Conservation (phyloP, 306 rosid genomes). For the Cucumis cinereus region DNA sequence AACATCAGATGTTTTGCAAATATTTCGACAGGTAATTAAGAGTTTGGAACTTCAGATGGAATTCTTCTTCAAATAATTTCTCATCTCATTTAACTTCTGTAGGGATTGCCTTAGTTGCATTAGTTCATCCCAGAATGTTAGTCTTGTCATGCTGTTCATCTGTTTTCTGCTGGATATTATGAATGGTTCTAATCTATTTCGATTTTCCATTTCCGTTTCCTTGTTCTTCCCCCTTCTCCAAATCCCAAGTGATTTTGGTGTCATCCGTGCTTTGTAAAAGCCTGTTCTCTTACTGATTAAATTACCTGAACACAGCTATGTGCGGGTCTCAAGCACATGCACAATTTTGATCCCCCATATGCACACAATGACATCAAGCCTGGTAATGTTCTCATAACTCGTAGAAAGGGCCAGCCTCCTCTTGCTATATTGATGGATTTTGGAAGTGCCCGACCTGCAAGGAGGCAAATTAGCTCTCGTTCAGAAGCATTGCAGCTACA, state of each 20-base stretch:
- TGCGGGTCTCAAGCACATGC: constrained; percentile 97
- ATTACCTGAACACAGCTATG: constrained; percentile 59
- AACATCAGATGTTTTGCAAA: constrained; percentile 77
- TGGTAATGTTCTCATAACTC: constrained; percentile 83
- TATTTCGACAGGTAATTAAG: constrained; percentile 71
- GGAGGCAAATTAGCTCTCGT: constrained; percentile 65
- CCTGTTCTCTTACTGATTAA: background rate
- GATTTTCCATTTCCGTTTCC: background rate
- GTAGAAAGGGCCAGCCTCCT: constrained; percentile 63
- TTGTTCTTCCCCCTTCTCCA: background rate
- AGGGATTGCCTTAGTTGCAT: background rate
- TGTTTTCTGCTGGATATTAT: background rate
- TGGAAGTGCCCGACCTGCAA: constrained; percentile 90
- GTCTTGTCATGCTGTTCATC: background rate
- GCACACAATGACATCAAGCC: constrained; percentile 97
- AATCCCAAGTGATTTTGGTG: background rate
- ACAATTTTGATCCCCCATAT: constrained; percentile 80
- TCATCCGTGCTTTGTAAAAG: background rate
- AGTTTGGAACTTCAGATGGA: background rate
- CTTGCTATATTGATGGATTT: constrained; percentile 97
- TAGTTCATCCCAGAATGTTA: background rate
- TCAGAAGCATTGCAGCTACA: constrained; percentile 91
- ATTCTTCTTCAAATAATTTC: background rate
- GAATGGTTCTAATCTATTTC: background rate
- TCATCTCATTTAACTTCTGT: background rate